A percentile compares a stretch with the other conserved stretches of the same genome.
Evolutionary conservation across 2,329 filamentous ascomycete genomes (phyloP).

Genomic region (Orbilia javanica): DNA sequence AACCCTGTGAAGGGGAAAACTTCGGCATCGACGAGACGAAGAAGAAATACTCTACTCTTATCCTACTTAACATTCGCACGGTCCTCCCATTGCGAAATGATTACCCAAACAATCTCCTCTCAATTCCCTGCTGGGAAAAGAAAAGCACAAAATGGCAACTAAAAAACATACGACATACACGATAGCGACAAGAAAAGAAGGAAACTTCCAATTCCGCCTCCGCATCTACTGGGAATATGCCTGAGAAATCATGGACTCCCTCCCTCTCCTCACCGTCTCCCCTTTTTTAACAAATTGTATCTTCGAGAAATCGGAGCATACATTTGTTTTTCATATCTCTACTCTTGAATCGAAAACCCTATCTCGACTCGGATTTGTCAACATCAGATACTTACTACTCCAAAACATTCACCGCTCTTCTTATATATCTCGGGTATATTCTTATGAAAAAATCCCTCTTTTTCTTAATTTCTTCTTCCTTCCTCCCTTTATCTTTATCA

Average conservation of each 20-base stretch:
- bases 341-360: neutral
- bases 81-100: neutral
- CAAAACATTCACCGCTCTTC: slow-evolving; percentile 8
- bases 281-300: neutral
- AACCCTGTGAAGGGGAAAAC: slow-evolving; percentile 19
- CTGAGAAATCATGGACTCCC: neutral
- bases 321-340: neutral
- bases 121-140: neutral
- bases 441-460: slow-evolving; percentile 44
- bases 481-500: slow-evolving; percentile 34
- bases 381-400: slow-evolving; percentile 13
- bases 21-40: neutral
- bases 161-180: slow-evolving; percentile 7
- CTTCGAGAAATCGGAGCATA: neutral
- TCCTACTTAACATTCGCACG: neutral
- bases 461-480: slow-evolving; percentile 54
- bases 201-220: slow-evolving; percentile 5
- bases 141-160: slow-evolving; percentile 6
- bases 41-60: neutral
- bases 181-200: slow-evolving; percentile 16
- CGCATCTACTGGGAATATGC: neutral
- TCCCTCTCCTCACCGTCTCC: no score
- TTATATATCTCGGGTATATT: neutral
- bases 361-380: slow-evolving; percentile 7
- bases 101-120: neutral